Evolutionary conservation across 148 eudicot species (phyloP), one percentile per base, ranked within the genome.

Genomic region (Hydrangea macrophylla): DNA sequence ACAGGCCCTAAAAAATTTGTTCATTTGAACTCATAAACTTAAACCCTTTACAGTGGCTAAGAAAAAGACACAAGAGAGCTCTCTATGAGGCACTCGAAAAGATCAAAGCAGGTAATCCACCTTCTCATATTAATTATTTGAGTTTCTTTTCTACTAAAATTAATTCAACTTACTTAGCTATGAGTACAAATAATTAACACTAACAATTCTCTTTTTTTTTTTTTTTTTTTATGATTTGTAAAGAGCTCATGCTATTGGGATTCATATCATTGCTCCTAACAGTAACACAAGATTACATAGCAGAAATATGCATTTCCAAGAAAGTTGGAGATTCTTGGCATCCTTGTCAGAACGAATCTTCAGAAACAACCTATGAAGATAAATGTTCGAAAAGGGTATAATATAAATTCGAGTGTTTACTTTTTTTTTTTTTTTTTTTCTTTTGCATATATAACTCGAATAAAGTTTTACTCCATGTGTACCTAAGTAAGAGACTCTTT

Each of bases 71-170:
- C 60, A 74, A 70, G 67, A 57, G 36, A n/a, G 74, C 82, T 36
- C 67, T 78, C 28, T 61, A 70, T 55, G 82, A 78, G 56, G 75
- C 82, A 32, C 75, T 78, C 27, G 82, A 78, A 55, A 78, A 78
- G 77, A 66, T 74, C 68, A 78, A 74, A 70, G 64, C 75, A 73
- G 82, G 82, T 78, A 26, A 44, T 30, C 0, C 17, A 42, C 15
- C 11, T 42, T 42, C 0, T 48, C 22, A 35, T 35, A 8, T 3
- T 35, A 35, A 35, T n/a, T n/a, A n/a, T n/a, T n/a, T n/a, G n/a
- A n/a, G n/a, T n/a, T n/a, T n/a, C n/a, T n/a, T n/a, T n/a, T n/a
- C n/a, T n/a, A n/a, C n/a, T n/a, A n/a, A n/a, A n/a, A n/a, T n/a
- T n/a, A n/a, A 35, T 35, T 8, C 39, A 35, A 8, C 39, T 35